Base-by-base conservation (phyloP, 78 protist species). In the Dictyostelium intermedium region DNA sequence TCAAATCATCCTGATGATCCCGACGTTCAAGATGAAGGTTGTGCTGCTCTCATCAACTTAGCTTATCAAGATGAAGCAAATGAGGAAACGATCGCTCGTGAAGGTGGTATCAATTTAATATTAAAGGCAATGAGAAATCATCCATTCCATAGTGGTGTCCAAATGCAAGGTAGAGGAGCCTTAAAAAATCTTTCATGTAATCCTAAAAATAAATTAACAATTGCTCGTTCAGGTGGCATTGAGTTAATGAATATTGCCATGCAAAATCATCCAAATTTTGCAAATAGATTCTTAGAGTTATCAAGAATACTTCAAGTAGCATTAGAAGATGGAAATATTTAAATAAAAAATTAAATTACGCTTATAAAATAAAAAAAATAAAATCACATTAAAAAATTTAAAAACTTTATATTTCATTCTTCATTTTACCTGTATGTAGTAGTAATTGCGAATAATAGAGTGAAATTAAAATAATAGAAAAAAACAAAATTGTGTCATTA, bases 101-200 rank as follows among this genome's bases (percentile, higher is more conserved):
- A 86, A 56, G 92, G 92, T 56, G 92, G 92, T 41, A 77, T 86
- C 23, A 77, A 50, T 18, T 41, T 86, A 10, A 86, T 86, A 2
- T n/a, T 86, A 11, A 79, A 86, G 27, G 92, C 92, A 74, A 86
- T 86, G 92, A 77, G 69, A 74, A 86, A 86, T 61, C 92, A 86
- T 77, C 92, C 92, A 25, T 78, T 35, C 27, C 92, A 86, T 30
- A 47, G 84, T 25, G 92, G 92, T 39, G 92, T 86, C 8, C 92
- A 86, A 86, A 86, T 86, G 92, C 92, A 86, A 77, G 92, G 92
- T 77, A 45, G 92, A 60, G 92, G 92, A 13, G 92, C 92, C 25
- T 47, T 86, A 13, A 86, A 86, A 41, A 86, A 86, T 69, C 56
- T 86, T 34, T 78, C 85, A 8, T 86, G 92, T 77, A 86, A 86